Percentiles rank a stretch among this genome's conserved stretches.
These are phyloP conservation scores for Eimeria brunetti DNA, from an alignment of 169 alveolate genomes.

Conservation along the genomic window DNA sequence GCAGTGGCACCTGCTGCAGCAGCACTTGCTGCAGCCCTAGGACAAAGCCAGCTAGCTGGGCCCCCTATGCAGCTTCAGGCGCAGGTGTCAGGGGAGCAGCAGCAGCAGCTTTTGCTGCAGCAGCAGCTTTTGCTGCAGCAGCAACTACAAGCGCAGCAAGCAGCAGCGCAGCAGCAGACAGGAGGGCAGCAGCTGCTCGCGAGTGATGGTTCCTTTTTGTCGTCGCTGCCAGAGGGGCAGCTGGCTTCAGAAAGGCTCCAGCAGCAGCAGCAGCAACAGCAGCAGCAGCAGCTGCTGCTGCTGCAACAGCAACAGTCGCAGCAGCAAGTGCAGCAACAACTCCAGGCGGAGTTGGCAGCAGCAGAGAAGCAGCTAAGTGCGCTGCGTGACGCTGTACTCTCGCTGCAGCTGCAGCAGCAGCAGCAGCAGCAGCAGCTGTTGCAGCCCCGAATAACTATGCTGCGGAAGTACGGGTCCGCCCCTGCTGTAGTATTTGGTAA, in stretches of 20 bases:
- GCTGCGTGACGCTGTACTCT: background rate
- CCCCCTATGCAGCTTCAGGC: background rate
- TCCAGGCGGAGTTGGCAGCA: background rate
- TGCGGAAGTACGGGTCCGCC: background rate
- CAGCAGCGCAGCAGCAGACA: conserved; percentile 11
- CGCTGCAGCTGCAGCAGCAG: conserved; percentile 21
- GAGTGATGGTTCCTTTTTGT: background rate
- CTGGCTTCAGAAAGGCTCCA: background rate
- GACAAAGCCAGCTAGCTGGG: background rate
- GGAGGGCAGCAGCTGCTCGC: background rate
- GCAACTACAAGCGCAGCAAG: background rate
- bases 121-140: conserved; percentile 1
- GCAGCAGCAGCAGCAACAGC: conserved; percentile 25
- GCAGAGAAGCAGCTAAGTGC: conserved; percentile 3
- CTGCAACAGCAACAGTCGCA: background rate
- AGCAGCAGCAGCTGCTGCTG: background rate
- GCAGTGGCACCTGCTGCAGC: background rate
- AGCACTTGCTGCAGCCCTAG: background rate
- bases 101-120: background rate
- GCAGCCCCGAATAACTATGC: conserved; percentile 8
- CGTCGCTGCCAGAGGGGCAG: background rate
- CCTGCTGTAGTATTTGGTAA: background rate
- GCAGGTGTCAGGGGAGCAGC: background rate
- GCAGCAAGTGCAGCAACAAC: conserved; percentile 3
- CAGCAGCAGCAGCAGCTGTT: conserved; percentile 25